A percentile compares a stretch with the other conserved stretches of the same genome.
Conservation (phyloP, 768 basidiomycete genomes). For the Kwoniella bestiolae region DNA sequence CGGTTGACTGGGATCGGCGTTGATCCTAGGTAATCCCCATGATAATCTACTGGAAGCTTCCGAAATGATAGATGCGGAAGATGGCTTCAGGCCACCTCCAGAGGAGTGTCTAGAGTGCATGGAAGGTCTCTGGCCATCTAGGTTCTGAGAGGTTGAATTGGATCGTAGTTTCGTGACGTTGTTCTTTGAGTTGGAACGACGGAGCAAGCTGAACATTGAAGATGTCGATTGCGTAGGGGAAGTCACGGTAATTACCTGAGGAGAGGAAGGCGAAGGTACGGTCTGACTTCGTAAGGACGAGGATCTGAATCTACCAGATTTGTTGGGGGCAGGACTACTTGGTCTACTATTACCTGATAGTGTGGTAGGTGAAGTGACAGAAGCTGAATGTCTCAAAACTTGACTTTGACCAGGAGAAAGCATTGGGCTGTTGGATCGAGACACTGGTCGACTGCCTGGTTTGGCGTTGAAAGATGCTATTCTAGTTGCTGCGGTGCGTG, state of each 20-base stretch:
- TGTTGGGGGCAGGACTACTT: conserved; percentile 2
- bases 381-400: conserved; percentile 30
- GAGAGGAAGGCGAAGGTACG: neutral
- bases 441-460: conserved; percentile 22
- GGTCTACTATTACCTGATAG: neutral
- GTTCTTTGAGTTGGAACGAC: conserved; percentile 16
- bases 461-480: conserved; percentile 36
- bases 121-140: conserved; percentile 5
- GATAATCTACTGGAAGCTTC: conserved; percentile 21
- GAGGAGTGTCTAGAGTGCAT: conserved; percentile 9
- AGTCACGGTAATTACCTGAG: neutral
- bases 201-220: conserved; percentile 19
- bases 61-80: conserved; percentile 15
- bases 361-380: conserved; percentile 14
- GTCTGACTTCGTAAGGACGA: conserved; percentile 13
- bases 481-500: conserved; percentile 25
- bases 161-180: conserved; percentile 2
- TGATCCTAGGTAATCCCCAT: conserved; percentile 35
- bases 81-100: conserved; percentile 15
- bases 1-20: conserved; percentile 10
- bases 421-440: conserved; percentile 16
- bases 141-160: neutral
- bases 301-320: conserved; percentile 15
- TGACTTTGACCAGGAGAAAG: neutral
- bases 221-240: conserved; percentile 15